These are phyloP conservation scores for Balansia obtecta DNA, from an alignment of 2,329 filamentous ascomycete species.

Conservation along the genomic window DNA sequence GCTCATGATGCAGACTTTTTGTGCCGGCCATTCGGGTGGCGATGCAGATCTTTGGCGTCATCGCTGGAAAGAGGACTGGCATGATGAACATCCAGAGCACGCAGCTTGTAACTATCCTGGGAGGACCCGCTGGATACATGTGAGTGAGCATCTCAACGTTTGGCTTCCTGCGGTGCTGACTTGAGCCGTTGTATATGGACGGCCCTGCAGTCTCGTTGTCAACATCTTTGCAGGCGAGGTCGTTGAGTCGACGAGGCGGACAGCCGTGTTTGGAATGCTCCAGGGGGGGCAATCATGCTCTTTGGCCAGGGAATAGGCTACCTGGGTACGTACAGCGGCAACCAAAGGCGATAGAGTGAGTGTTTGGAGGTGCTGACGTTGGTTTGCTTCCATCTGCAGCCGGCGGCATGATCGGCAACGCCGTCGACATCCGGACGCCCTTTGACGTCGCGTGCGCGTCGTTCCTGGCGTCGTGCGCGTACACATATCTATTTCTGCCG, in stretches of 20 bases:
- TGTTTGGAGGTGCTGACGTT: no score
- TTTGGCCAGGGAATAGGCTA: constrained; percentile 54
- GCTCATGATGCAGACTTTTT: constrained; percentile 48
- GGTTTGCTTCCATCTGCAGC: constrained; percentile 21
- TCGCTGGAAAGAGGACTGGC: no score
- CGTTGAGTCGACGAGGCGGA: constrained; percentile 45
- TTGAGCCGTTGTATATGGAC: no score
- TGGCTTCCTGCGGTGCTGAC: no score
- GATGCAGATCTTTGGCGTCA: constrained; percentile 55
- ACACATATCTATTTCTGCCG: constrained; percentile 29
- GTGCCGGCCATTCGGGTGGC: constrained; percentile 51
- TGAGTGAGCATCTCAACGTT: no score
- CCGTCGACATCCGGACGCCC: constrained; percentile 48
- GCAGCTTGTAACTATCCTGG: constrained; percentile 55
- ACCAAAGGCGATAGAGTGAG: no score
- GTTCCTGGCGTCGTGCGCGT: constrained; percentile 34
- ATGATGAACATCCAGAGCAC: constrained; percentile 53
- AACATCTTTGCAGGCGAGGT: constrained; percentile 59
- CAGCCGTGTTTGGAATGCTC: constrained; percentile 51
- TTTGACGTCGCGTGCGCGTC: constrained; percentile 51
- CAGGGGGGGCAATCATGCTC: constrained; percentile 56
- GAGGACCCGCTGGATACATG: constrained; percentile 58
- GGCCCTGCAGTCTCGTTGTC: constrained; percentile 49
- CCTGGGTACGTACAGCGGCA: constrained; percentile 36
- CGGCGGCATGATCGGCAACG: constrained; percentile 52